Conservation (phyloP, 208 protist species). For the Entamoeba dispar region DNA sequence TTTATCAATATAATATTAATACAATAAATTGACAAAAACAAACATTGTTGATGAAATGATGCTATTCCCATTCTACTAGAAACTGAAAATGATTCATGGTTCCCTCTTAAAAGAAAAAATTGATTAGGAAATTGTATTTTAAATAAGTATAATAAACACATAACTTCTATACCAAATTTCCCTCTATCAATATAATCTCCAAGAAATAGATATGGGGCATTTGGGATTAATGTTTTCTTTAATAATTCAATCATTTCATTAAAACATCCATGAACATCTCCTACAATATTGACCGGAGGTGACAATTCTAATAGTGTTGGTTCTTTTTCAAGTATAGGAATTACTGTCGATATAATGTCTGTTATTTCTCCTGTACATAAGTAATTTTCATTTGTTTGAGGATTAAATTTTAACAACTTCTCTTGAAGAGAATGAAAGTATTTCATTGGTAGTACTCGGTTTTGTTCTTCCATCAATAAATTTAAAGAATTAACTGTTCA, state of each 20-base stretch:
- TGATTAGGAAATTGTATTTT: constrained; percentile 10
- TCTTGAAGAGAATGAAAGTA: neutral
- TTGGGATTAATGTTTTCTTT: neutral
- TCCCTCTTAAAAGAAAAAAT: constrained; percentile 25
- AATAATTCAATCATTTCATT: neutral
- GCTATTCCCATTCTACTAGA: neutral
- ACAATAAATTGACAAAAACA: neutral
- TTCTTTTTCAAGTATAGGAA: neutral
- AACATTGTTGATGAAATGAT: neutral
- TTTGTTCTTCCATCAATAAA: neutral
- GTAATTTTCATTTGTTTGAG: neutral
- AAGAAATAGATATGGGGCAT: constrained; percentile 14
- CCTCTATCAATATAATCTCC: constrained; percentile 32
- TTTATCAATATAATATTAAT: neutral
- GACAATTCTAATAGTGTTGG: neutral
- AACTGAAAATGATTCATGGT: constrained; percentile 17
- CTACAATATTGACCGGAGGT: neutral
- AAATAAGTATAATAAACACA: constrained; percentile 8
- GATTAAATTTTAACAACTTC: neutral
- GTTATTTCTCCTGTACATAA: neutral
- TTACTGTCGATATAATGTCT: neutral
- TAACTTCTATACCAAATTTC: constrained; percentile 14
- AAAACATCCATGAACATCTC: neutral
- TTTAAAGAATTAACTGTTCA: too few species aligned
- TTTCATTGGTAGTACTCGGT: neutral